Percentiles rank a stretch among this genome's conserved stretches.
These are phyloP conservation scores for Mycena belliarum DNA, from an alignment of 768 basidiomycete genomes.

Conservation along the genomic window DNA sequence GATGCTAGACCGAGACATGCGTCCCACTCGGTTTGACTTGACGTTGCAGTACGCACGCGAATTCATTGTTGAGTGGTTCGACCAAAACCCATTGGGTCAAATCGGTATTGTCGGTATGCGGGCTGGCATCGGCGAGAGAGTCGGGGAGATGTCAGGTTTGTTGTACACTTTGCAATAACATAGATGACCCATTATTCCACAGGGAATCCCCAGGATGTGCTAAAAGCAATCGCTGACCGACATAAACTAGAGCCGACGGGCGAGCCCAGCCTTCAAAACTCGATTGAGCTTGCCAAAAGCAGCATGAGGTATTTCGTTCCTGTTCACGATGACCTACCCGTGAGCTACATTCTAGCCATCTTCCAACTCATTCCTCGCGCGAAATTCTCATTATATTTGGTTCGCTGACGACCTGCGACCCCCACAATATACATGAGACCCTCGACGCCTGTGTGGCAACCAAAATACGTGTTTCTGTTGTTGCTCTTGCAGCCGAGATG, in stretches of 20 bases:
- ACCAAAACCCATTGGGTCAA: slow-evolving; percentile 97
- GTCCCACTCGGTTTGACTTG: slow-evolving; percentile 91
- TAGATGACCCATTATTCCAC: slow-evolving; percentile 8
- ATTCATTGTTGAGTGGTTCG: slow-evolving; percentile 97
- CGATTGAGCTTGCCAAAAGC: slow-evolving; percentile 93
- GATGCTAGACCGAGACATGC: slow-evolving; percentile 96
- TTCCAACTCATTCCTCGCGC: slow-evolving; percentile 96
- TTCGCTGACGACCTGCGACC: slow-evolving; percentile 94
- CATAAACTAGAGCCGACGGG: slow-evolving; percentile 88
- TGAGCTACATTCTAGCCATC: slow-evolving; percentile 65
- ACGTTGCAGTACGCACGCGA: slow-evolving; percentile 88
- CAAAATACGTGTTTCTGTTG: slow-evolving; percentile 88
- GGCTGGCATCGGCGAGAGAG: slow-evolving; percentile 84
- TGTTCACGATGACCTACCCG: slow-evolving; percentile 1
- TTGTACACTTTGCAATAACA: slow-evolving; percentile 7
- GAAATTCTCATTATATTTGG: slow-evolving; percentile 95
- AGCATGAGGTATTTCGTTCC: slow-evolving; percentile 76
- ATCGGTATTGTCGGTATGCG: slow-evolving; percentile 94
- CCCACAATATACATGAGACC: slow-evolving; percentile 94
- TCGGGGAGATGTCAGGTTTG: slow-evolving; percentile 92
- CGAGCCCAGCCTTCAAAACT: slow-evolving; percentile 95
- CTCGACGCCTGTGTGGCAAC: slow-evolving; percentile 81
- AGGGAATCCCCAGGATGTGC: slow-evolving; percentile 98
- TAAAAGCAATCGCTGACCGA: slow-evolving; percentile 81
- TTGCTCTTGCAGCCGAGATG: slow-evolving; percentile 96